Percentiles rank a stretch among this genome's conserved stretches.
Conservation (phyloP, 83 land plant genomes). For the Picea abies region DNA sequence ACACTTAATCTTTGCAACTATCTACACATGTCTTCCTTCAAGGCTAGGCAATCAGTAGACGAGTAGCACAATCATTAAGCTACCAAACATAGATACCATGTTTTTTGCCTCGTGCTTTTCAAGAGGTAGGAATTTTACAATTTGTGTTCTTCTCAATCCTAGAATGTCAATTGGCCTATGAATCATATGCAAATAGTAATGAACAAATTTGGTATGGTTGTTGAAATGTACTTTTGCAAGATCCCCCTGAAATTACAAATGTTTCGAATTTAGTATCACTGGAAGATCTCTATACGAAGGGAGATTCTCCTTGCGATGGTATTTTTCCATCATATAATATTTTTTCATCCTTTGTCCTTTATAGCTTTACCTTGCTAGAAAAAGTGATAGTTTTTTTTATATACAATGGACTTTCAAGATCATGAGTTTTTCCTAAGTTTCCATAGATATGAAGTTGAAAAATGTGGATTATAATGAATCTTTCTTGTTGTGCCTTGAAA, state of each 20-base stretch:
- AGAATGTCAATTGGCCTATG: no score
- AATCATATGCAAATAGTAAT: no score
- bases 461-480: constrained; percentile 9
- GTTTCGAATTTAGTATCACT: neutral
- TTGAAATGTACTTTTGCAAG: neutral
- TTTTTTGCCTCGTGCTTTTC: neutral
- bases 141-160: neutral
- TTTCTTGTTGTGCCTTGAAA: neutral
- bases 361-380: neutral
- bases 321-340: neutral
- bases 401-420: neutral
- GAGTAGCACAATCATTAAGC: neutral
- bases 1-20: no score
- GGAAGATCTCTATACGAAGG: neutral
- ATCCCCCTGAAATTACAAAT: neutral
- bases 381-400: neutral
- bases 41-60: no score
- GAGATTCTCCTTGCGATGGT: neutral
- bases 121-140: neutral
- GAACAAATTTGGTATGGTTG: no score
- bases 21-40: no score
- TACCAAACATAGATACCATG: neutral
- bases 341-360: neutral
- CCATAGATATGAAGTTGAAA: neutral
- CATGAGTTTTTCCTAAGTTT: neutral